A percentile compares a stretch with the other conserved stretches of the same genome.
These are phyloP conservation scores for Allodekkera sacchari DNA, from an alignment of 805 yeast genomes.

Conservation along the genomic window DNA sequence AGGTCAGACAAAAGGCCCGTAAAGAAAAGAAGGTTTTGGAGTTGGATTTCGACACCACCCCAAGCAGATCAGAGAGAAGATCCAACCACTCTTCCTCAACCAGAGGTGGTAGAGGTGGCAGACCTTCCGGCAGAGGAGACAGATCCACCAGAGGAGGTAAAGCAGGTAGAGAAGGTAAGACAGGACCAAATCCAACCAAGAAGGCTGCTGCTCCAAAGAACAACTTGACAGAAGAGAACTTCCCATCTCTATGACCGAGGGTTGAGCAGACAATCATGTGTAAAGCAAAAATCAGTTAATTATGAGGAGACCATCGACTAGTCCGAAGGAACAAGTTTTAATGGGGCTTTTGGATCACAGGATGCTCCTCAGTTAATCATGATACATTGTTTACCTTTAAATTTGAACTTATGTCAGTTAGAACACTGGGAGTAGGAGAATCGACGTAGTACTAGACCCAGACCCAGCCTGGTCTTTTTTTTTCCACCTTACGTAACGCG, in stretches of 20 bases:
- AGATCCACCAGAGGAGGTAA: slow-evolving; percentile 17
- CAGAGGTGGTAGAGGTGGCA: slow-evolving; percentile 19
- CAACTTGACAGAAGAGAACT: slow-evolving; percentile 42
- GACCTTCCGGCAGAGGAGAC: slow-evolving; percentile 10
- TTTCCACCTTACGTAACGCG: too few relatives aligned
- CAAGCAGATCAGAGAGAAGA: slow-evolving; percentile 28
- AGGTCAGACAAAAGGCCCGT: slow-evolving; percentile 58
- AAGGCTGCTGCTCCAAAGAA: slow-evolving; percentile 23
- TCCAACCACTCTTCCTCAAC: slow-evolving; percentile 10
- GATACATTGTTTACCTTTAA: too few relatives aligned
- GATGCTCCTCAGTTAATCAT: too few relatives aligned
- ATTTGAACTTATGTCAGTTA: too few relatives aligned
- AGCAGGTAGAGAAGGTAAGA: slow-evolving; percentile 6
- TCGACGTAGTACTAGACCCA: too few relatives aligned
- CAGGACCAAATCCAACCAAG: slow-evolving; percentile 4
- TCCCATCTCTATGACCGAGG: slow-evolving; percentile 52
- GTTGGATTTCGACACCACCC: slow-evolving; percentile 64
- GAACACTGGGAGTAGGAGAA: too few relatives aligned
- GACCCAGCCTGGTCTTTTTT: too few relatives aligned
- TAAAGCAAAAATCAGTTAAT: too few relatives aligned
- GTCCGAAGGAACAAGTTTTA: too few relatives aligned
- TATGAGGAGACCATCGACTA: too few relatives aligned
- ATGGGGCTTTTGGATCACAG: too few relatives aligned
- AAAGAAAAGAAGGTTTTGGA: slow-evolving; percentile 79
- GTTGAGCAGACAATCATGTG: too few relatives aligned